Base-by-base conservation (phyloP, 2,329 filamentous ascomycete genomes). In the Aspergillus neotritici region DNA sequence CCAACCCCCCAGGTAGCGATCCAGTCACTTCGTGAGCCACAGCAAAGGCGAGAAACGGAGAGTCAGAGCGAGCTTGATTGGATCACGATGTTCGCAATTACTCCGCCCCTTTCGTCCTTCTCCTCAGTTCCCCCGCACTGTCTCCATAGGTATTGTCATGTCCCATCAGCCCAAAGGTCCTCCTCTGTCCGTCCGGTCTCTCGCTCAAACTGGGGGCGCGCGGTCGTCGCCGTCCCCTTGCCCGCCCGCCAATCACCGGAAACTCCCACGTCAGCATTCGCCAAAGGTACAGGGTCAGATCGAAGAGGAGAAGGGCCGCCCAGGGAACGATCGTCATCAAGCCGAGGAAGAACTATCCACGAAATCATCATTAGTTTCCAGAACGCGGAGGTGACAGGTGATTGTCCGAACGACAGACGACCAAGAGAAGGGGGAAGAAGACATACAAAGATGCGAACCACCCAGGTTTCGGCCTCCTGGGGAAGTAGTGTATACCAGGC, bases 401-500 rank as follows among this genome's bases (percentile, higher is more conserved):
- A 25, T 3, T 2, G 21, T 25, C 21, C 21, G 3, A 25, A 25
- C 2, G 6, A 25, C 21, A 9, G 7, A 25, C 21, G 16, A 31
- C 34, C 41, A 34, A 5, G 35, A 32, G 34, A 47, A 40, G 44
- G 32, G n/a, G 32, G 31, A 3, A 15, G 31, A 43, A 46, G 42
- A 62, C 78, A 57, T 71, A 85, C 82, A 60, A 84, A 85, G 34
- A 79, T 58, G 8, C 79, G 73, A 35, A 76, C 75, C 44, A 79
- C 68, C 80, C 80, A 84, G 40, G 72, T 75, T 60, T 86, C 82
- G 40, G 84, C 60, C 31, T 74, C 69, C 13, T 74, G 68, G 1
- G 82, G 82, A 29, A 86, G 73, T 46, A 86, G 75, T 2, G 82
- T 84, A 51, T 81, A 79, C 71, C 78, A 76, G 34, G 76, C 75